Percentiles rank a stretch among this genome's conserved stretches.
Conservation (phyloP, 495 filamentous ascomycete genomes). For the Trichoderma gamsii region DNA sequence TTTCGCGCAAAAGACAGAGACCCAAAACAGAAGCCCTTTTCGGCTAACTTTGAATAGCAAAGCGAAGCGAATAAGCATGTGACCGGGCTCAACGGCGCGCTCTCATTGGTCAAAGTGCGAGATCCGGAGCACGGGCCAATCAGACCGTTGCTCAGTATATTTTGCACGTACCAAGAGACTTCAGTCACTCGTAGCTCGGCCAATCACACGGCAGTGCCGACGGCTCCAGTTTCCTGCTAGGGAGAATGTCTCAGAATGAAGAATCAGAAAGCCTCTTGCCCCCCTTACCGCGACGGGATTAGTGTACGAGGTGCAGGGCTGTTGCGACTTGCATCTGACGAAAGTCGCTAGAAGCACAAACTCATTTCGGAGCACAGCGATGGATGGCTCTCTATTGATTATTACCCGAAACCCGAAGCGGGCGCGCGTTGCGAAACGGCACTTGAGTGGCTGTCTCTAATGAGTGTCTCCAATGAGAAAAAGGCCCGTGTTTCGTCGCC, state of each 20-base stretch:
- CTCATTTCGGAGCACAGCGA: background rate
- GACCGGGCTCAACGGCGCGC: background rate
- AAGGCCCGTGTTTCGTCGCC: no score
- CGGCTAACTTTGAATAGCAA: background rate
- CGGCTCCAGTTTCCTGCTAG: background rate
- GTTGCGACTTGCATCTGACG: background rate
- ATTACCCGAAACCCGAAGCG: background rate
- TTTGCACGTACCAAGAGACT: no score
- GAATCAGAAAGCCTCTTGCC: background rate
- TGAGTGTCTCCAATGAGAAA: no score
- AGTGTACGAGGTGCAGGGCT: background rate
- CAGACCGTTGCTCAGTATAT: background rate
- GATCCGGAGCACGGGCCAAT: background rate
- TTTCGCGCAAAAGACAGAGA: background rate
- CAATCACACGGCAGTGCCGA: background rate
- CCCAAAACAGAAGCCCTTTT: background rate
- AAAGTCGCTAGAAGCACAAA: background rate
- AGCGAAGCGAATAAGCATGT: conserved; percentile 3
- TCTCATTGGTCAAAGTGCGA: background rate
- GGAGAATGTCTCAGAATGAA: conserved; percentile 1
- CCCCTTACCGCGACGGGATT: background rate
- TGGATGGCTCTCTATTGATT: no score
- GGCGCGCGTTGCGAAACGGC: background rate
- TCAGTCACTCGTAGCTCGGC: no score
- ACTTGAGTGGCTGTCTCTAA: no score